Conservation (phyloP, 768 basidiomycete genomes). For the Cystoderma amianthinum region DNA sequence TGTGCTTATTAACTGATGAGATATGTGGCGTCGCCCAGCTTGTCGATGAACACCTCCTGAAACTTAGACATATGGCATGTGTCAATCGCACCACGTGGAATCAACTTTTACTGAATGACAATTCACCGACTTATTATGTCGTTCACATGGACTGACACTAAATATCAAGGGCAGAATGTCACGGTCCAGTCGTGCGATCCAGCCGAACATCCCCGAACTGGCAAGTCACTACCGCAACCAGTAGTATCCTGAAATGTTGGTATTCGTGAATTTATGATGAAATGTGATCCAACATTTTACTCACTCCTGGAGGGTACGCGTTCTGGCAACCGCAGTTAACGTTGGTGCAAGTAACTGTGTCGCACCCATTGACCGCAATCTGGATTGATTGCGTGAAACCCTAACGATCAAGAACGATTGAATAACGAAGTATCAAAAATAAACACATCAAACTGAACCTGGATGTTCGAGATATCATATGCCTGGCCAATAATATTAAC, state of each 20-base stretch:
- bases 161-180: slow-evolving; percentile 21
- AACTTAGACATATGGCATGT: too few relatives aligned
- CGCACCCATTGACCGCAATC: slow-evolving; percentile 27
- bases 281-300: slow-evolving; percentile 5
- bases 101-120: too few relatives aligned
- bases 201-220: slow-evolving; percentile 28
- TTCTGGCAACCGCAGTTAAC: slow-evolving; percentile 26
- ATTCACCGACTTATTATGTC: background rate
- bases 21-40: too few relatives aligned
- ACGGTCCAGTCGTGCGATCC: slow-evolving; percentile 24
- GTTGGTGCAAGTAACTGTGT: slow-evolving; percentile 29
- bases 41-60: too few relatives aligned
- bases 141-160: background rate
- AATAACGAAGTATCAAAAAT: slow-evolving; percentile 5
- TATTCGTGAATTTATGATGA: background rate
- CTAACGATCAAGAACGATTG: too few relatives aligned
- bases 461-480: slow-evolving; percentile 37
- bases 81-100: too few relatives aligned
- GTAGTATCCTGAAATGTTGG: slow-evolving; percentile 18
- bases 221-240: slow-evolving; percentile 29
- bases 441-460: slow-evolving; percentile 4
- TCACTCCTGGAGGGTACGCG: slow-evolving; percentile 26
- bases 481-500: slow-evolving; percentile 12
- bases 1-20: too few relatives aligned
- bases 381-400: slow-evolving; percentile 32